These are phyloP conservation scores for Boletus reticuloceps DNA, from an alignment of 768 basidiomycete species.

Conservation along the genomic window DNA sequence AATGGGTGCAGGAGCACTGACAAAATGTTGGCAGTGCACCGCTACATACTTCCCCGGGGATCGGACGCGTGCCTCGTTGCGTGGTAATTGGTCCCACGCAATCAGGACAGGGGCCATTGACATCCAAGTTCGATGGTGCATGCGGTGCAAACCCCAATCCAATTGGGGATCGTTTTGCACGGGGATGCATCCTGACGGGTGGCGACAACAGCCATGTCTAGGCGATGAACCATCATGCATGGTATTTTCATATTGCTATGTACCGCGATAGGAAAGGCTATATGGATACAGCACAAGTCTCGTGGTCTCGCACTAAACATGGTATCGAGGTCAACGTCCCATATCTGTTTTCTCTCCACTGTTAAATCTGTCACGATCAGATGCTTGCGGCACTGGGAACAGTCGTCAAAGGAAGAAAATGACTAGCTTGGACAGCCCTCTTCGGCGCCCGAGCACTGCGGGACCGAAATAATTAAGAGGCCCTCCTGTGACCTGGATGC, in stretches of 20 bases:
- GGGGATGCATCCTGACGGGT: too few relatives aligned
- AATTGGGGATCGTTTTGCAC: neutral
- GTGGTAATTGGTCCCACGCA: slow-evolving; percentile 1
- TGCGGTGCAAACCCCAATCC: neutral
- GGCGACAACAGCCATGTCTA: too few relatives aligned
- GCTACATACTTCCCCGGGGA: neutral
- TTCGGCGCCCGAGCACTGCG: slow-evolving; percentile 1
- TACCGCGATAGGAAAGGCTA: too few relatives aligned
- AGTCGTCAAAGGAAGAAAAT: neutral
- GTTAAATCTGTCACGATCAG: neutral
- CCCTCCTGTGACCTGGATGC: neutral
- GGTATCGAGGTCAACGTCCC: neutral
- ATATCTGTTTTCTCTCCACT: neutral
- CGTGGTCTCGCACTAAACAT: neutral
- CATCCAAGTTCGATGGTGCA: neutral
- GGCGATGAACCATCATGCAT: neutral
- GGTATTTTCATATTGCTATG: neutral
- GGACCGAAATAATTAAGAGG: slow-evolving; percentile 2
- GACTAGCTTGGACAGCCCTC: neutral
- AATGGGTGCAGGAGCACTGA: neutral
- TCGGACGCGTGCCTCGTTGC: neutral
- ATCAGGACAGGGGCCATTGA: neutral
- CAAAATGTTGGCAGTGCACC: neutral
- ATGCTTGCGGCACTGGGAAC: neutral
- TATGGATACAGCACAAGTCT: too few relatives aligned